Conservation (phyloP, 164 flowering plant species). For the Protea cynaroides region DNA sequence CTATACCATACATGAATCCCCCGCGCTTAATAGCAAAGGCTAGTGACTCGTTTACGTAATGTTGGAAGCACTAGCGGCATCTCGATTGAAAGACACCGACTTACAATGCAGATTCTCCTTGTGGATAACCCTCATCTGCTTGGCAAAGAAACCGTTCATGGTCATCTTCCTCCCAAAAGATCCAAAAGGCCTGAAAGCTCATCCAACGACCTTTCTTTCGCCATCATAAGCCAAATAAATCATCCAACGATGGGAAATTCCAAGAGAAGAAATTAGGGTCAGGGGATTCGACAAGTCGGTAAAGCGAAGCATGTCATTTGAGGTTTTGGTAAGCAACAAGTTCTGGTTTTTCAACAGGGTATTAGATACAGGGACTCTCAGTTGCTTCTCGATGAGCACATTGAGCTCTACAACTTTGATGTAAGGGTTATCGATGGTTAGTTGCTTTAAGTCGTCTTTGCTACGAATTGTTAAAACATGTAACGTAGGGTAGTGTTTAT, state of each 20-base stretch:
- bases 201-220: slow-evolving; percentile 58
- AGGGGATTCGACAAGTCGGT: slow-evolving; percentile 59
- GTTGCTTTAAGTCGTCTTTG: slow-evolving; percentile 77
- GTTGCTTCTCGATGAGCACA: slow-evolving; percentile 61
- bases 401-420: slow-evolving; percentile 56
- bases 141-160: slow-evolving; percentile 85
- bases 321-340: slow-evolving; percentile 67
- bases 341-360: slow-evolving; percentile 72
- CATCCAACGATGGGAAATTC: slow-evolving; percentile 67
- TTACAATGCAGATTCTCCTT: slow-evolving; percentile 79
- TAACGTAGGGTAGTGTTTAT: too few relatives aligned
- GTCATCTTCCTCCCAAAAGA: slow-evolving; percentile 92
- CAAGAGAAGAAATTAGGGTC: slow-evolving; percentile 55
- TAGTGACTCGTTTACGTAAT: slow-evolving; percentile 65
- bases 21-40: slow-evolving; percentile 85
- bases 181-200: slow-evolving; percentile 52
- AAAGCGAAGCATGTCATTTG: slow-evolving; percentile 37
- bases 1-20: slow-evolving; percentile 91
- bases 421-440: slow-evolving; percentile 46
- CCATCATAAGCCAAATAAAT: slow-evolving; percentile 68
- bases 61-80: slow-evolving; percentile 81
- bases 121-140: slow-evolving; percentile 71
- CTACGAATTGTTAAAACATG: too few relatives aligned
- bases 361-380: slow-evolving; percentile 48
- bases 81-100: slow-evolving; percentile 80